Evolutionary conservation across 2,329 filamentous ascomycete genomes (phyloP).

Genomic region (Sphaerulina populicola): DNA sequence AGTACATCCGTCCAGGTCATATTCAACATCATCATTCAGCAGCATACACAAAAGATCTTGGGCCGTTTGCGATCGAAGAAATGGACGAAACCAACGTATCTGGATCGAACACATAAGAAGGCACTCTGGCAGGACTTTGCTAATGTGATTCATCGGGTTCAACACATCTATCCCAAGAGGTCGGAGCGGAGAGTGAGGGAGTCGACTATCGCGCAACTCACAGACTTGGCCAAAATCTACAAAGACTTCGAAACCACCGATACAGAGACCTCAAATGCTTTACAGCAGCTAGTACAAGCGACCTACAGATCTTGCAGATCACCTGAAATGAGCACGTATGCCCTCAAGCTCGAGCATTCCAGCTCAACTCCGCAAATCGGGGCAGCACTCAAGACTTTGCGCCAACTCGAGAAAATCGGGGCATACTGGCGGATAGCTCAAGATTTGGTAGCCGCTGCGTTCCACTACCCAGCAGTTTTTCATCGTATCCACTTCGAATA

Average conservation of each 20-base stretch:
- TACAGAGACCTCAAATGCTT: background rate
- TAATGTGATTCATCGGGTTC: slow-evolving; percentile 11
- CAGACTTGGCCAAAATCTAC: background rate
- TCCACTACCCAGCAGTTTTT: background rate
- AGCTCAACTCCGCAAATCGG: slow-evolving; percentile 11
- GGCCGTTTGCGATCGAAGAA: slow-evolving; percentile 11
- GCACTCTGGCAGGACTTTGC: slow-evolving; percentile 9
- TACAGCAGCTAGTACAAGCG: slow-evolving; percentile 3
- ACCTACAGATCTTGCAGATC: slow-evolving; percentile 6
- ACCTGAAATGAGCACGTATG: background rate
- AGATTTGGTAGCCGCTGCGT: slow-evolving; percentile 1
- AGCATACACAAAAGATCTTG: slow-evolving; percentile 13
- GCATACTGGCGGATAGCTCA: slow-evolving; percentile 13
- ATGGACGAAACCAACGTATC: slow-evolving; percentile 11
- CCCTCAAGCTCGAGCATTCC: slow-evolving; percentile 4
- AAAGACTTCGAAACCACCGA: slow-evolving; percentile 5
- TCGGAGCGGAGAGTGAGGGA: slow-evolving; percentile 4
- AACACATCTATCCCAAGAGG: slow-evolving; percentile 9
- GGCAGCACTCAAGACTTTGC: slow-evolving; percentile 13
- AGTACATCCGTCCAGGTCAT: background rate
- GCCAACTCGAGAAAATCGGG: slow-evolving; percentile 13
- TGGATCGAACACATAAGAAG: slow-evolving; percentile 14
- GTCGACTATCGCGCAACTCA: background rate
- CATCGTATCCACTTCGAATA: slow-evolving; percentile 5
- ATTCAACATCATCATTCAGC: slow-evolving; percentile 6